A percentile compares a stretch with the other conserved stretches of the same genome.
Conservation (phyloP, 805 yeast genomes). For the Groenewaldozyma tartarivorans region DNA sequence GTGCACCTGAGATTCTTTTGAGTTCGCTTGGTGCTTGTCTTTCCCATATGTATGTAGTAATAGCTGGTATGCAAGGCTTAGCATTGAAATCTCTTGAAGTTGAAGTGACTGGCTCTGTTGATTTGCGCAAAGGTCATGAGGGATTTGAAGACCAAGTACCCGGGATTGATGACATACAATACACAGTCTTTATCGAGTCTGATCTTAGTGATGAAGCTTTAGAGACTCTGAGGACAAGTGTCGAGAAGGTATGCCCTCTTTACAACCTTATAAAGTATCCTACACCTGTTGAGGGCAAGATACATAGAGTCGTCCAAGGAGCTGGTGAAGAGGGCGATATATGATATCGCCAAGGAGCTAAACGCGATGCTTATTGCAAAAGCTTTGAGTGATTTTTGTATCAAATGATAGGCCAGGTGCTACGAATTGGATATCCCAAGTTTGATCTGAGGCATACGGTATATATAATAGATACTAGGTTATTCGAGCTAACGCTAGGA, state of each 20-base stretch:
- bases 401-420: too few species aligned
- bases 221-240: constrained; percentile 4
- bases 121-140: constrained; percentile 7
- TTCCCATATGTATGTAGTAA: constrained; percentile 9
- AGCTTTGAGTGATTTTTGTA: too few species aligned
- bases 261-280: constrained; percentile 25
- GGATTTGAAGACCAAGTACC: constrained; percentile 8
- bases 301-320: too few species aligned
- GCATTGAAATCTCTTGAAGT: constrained; percentile 3
- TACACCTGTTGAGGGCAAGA: too few species aligned
- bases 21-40: constrained; percentile 9
- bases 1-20: constrained; percentile 8
- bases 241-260: constrained; percentile 27
- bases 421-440: too few species aligned
- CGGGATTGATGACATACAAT: constrained; percentile 9
- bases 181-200: constrained; percentile 4
- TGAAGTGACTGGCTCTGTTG: constrained; percentile 5
- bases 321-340: too few species aligned
- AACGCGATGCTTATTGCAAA: too few species aligned
- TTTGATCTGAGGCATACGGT: too few species aligned
- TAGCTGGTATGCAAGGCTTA: constrained; percentile 8
- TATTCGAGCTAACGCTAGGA: too few species aligned
- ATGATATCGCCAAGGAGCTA: too few species aligned
- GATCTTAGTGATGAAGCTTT: constrained; percentile 1
- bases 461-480: too few species aligned